Evolutionary conservation across 176 grass and related monocot genomes (phyloP).

Genomic region (Carex kokanica): DNA sequence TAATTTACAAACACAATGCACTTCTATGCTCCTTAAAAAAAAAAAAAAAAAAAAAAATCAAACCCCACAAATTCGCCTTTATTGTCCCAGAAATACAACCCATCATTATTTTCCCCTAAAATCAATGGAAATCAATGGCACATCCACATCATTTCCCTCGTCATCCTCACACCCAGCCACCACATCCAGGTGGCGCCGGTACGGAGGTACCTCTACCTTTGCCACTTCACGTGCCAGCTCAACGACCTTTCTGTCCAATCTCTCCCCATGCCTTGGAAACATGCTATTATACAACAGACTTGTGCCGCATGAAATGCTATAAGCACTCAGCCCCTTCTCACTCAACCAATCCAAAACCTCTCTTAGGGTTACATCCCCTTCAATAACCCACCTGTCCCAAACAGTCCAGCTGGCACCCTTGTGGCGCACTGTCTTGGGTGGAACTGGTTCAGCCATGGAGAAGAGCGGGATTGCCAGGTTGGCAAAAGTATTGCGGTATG

Average conservation of each 20-base stretch:
- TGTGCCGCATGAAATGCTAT: conserved; percentile 81
- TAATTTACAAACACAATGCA: conserved; percentile 8
- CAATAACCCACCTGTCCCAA: conserved; percentile 80
- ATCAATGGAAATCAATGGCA: conserved; percentile 72
- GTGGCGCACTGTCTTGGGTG: conserved; percentile 64
- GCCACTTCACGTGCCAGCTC: conserved; percentile 70
- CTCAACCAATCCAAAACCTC: conserved; percentile 75
- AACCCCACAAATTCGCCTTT: background rate
- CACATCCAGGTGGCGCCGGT: conserved; percentile 60
- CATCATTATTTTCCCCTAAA: conserved; percentile 42
- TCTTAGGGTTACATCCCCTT: conserved; percentile 58
- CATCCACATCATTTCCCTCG: conserved; percentile 78
- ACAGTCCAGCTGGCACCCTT: conserved; percentile 71
- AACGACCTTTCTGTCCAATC: conserved; percentile 63
- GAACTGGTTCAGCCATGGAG: conserved; percentile 82
- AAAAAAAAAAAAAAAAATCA: background rate
- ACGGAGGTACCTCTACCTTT: conserved; percentile 65
- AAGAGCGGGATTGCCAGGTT: conserved; percentile 86
- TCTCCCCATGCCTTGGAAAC: conserved; percentile 85
- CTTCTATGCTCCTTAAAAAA: background rate
- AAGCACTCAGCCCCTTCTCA: conserved; percentile 65
- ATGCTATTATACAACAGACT: conserved; percentile 88
- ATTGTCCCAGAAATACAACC: background rate
- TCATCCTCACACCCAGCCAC: conserved; percentile 85
- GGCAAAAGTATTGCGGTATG: conserved; percentile 81